Evolutionary conservation across 371 early-diverging fungal species (phyloP), one percentile per base, ranked within the genome.

Genomic region (Scutellospora calospora): DNA sequence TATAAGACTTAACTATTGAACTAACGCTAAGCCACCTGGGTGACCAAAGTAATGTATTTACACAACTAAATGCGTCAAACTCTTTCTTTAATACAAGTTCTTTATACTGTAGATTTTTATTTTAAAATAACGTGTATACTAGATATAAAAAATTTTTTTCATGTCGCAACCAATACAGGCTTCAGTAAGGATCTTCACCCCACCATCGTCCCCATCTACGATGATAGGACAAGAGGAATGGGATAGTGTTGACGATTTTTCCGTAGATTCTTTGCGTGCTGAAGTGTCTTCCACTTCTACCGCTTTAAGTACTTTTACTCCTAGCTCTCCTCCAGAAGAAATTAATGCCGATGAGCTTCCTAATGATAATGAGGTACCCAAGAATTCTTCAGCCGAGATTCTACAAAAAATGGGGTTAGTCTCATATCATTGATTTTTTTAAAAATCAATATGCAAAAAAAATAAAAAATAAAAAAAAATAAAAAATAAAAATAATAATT

Each of bases 341-440:
- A 78, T 78, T 29, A 65, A 12, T n/a, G 38, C 63, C 3, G 77
- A 78, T n/a, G 78, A 78, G 20, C 45, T 78, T 49, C 29, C 75
- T 52, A 63, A n/a, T 78, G 66, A 63, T 20, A 20, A 16, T 78
- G 78, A 62, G 3, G 25, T 65, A 14, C 22, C 41, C 2, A 51
- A 78, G 4, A 62, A 51, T 75, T 35, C 55, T 51, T 78, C 78
- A 33, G 12, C 78, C 6, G 78, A 78, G 2, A 12, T 78, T 65
- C 49, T 78, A 22, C 78, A 78, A 78, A 78, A 78, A 51, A 65
- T 78, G 63, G 78, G 78, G 78, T 78, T 49, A 78, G 78, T 65
- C 11, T 51, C 51, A 29, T 52, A 31, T 49, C 11, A 9, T 27
- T 63, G 38, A 3, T 20, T 62, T 41, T 35, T 9, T 38, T 29